These are phyloP conservation scores for Mortierella alpina DNA, from an alignment of 192 early-diverging fungal species.

Conservation along the genomic window DNA sequence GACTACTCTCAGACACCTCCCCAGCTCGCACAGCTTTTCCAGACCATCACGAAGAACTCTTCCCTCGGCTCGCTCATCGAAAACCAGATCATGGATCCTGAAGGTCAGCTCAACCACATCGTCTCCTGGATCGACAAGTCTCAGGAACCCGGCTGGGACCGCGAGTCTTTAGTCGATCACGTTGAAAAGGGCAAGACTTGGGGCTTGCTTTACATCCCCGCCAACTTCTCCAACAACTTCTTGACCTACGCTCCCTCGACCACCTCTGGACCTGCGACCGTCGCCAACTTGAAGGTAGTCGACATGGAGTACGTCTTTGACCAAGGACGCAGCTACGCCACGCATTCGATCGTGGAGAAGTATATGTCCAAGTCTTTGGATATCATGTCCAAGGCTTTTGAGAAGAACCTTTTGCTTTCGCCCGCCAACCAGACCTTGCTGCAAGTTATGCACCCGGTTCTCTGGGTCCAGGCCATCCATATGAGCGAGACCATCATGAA, in stretches of 20 bases:
- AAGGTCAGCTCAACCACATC: constrained; percentile 33
- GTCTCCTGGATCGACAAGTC: constrained; percentile 43
- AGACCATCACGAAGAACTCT: constrained; percentile 28
- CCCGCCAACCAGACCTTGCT: constrained; percentile 50
- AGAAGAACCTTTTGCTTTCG: constrained; percentile 29
- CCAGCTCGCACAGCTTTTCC: constrained; percentile 35
- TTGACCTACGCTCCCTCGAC: constrained; percentile 40
- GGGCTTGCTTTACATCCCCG: constrained; percentile 42
- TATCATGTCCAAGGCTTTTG: constrained; percentile 19
- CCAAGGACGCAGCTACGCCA: constrained; percentile 42
- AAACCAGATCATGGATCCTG: constrained; percentile 41
- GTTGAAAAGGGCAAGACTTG: constrained; percentile 31
- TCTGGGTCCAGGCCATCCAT: constrained; percentile 43
- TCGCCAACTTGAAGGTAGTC: constrained; percentile 20
- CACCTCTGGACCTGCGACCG: constrained; percentile 29
- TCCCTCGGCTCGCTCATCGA: constrained; percentile 32
- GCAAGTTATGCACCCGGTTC: constrained; percentile 29
- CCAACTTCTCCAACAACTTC: constrained; percentile 53
- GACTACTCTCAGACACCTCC: constrained; percentile 38
- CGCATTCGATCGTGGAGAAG: constrained; percentile 51
- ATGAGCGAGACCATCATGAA: constrained; percentile 36
- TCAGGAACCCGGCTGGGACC: constrained; percentile 27
- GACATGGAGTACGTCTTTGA: constrained; percentile 49
- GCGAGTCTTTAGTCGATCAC: constrained; percentile 25
- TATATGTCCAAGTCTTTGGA: constrained; percentile 34